phyloP scores from a whole-genome alignment of 257 asterid genomes.

The Pogostemon cablin region DNA sequence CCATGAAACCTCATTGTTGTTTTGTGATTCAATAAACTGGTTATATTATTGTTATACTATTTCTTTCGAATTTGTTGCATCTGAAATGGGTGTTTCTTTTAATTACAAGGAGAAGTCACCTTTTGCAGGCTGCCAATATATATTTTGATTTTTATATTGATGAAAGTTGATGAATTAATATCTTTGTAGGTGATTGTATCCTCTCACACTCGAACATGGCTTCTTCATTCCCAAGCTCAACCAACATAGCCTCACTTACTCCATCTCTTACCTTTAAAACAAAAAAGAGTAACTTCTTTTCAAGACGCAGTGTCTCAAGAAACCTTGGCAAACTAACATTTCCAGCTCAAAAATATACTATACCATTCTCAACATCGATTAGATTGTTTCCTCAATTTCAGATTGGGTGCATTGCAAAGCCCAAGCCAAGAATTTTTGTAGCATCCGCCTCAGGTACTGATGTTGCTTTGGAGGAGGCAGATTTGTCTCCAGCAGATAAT shows the following conservation, averaged over 20 bases:
- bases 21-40: conserved; percentile 75
- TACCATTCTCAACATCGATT: conserved; percentile 76
- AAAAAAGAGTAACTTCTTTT: conserved; percentile 43
- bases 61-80: background rate
- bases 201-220: conserved; percentile 52
- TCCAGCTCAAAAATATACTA: conserved; percentile 49
- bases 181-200: conserved; percentile 35
- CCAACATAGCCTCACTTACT: conserved; percentile 45
- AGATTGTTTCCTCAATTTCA: conserved; percentile 81
- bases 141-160: conserved; percentile 24
- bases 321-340: conserved; percentile 49
- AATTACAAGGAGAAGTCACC: conserved; percentile 49
- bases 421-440: conserved; percentile 45
- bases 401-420: conserved; percentile 44
- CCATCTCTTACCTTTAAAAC: conserved; percentile 46
- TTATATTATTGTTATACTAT: conserved; percentile 30
- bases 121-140: conserved; percentile 88
- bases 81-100: conserved; percentile 80
- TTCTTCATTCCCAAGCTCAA: conserved; percentile 54
- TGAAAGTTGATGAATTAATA: conserved; percentile 37
- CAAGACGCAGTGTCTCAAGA: conserved; percentile 50
- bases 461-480: conserved; percentile 75
- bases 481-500: conserved; percentile 41
- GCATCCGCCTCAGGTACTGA: conserved; percentile 67
- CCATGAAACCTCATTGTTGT: conserved; percentile 48